A percentile compares a stretch with the other conserved stretches of the same genome.
Conservation (phyloP, 176 grass and related monocot species). For the Phragmites australis region DNA sequence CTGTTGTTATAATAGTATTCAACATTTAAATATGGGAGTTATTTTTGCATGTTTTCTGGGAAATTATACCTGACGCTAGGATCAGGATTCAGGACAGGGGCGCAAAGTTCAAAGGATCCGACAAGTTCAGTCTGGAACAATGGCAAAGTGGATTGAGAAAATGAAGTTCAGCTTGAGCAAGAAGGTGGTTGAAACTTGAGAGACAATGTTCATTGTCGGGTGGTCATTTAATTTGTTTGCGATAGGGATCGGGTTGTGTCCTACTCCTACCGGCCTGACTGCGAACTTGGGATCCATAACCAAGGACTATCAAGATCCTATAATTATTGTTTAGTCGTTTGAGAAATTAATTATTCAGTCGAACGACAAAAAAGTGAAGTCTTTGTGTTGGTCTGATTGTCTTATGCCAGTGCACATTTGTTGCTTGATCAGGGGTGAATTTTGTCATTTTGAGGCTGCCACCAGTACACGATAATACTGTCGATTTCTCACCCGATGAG, state of each 20-base stretch:
- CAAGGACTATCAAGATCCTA: neutral
- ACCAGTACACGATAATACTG: neutral
- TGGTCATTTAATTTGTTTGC: constrained; percentile 19
- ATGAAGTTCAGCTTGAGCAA: constrained; percentile 6
- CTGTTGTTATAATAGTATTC: too few species aligned
- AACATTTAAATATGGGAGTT: too few species aligned
- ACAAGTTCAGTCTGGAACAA: neutral
- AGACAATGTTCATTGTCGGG: constrained; percentile 32
- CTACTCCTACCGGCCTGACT: constrained; percentile 15
- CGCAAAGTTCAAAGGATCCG: neutral
- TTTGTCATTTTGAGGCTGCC: neutral
- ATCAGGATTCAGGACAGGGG: neutral
- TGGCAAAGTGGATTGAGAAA: neutral
- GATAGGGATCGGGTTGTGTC: constrained; percentile 8
- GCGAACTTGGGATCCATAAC: constrained; percentile 25
- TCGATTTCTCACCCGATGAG: neutral
- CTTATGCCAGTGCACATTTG: neutral
- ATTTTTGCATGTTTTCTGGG: neutral
- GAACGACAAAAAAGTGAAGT: neutral
- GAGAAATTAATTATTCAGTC: neutral
- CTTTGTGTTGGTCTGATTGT: neutral
- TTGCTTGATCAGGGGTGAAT: neutral
- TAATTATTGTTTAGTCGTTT: neutral
- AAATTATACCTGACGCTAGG: neutral
- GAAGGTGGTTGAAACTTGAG: constrained; percentile 21